Evolutionary conservation across 257 asterid species (phyloP).

Genomic region (Solanum ossicruentum): DNA sequence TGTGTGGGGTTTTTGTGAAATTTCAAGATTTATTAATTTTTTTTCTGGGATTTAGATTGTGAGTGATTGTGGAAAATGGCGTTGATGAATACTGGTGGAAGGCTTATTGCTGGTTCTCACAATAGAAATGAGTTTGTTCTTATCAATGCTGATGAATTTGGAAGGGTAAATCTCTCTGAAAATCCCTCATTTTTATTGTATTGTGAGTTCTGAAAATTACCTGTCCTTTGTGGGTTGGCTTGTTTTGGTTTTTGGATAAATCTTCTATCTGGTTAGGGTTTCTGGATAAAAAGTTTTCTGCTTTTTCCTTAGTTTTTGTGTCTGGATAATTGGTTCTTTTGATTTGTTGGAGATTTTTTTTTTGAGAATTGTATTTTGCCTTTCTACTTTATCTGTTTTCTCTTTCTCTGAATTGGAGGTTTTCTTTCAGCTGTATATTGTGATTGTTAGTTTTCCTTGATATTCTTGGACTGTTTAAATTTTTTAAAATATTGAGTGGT

Average conservation of each 20-base stretch:
- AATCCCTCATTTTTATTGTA: conserved; percentile 5
- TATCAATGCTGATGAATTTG: conserved; percentile 79
- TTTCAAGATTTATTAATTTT: conserved; percentile 5
- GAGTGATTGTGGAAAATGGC: conserved; percentile 12
- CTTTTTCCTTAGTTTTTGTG: background rate
- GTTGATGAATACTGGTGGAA: conserved; percentile 68
- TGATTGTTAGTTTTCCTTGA: background rate
- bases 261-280: background rate
- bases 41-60: background rate
- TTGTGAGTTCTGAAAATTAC: background rate
- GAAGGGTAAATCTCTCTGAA: conserved; percentile 32
- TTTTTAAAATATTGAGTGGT: background rate
- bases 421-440: background rate
- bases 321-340: background rate
- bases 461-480: background rate
- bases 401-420: background rate
- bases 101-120: conserved; percentile 85
- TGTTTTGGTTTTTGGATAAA: background rate
- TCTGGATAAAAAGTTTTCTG: background rate
- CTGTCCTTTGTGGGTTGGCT: background rate
- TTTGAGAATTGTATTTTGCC: background rate
- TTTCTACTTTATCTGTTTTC: background rate
- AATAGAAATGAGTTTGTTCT: conserved; percentile 68
- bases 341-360: background rate
- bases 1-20: conserved; percentile 25